Conservation (phyloP, 257 asterid species). For the Nicotiana undulata region DNA sequence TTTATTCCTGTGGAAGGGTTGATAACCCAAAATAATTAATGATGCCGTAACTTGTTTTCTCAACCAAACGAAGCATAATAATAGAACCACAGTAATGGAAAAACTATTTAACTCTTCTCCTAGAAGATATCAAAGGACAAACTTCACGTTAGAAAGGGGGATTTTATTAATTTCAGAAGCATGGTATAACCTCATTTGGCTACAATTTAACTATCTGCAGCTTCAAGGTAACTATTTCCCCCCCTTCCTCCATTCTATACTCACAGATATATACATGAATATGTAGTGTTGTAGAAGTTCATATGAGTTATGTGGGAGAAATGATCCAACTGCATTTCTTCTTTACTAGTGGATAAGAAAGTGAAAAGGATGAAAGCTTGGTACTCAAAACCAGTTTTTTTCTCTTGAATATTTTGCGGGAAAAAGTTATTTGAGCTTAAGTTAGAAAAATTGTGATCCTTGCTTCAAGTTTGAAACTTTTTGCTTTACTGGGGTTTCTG, state of each 20-base stretch:
- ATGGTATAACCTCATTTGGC: background rate
- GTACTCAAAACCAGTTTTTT: background rate
- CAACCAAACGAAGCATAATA: too few relatives aligned
- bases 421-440: background rate
- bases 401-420: background rate
- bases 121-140: too few relatives aligned
- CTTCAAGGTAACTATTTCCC: background rate
- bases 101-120: too few relatives aligned
- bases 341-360: too few relatives aligned
- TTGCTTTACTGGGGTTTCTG: background rate
- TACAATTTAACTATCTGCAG: background rate
- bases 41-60: too few relatives aligned
- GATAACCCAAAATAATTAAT: too few relatives aligned
- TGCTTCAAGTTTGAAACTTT: background rate
- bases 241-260: background rate
- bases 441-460: background rate
- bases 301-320: too few relatives aligned
- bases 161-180: background rate
- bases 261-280: background rate
- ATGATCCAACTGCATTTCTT: too few relatives aligned
- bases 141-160: too few relatives aligned
- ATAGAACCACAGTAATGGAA: too few relatives aligned
- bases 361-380: too few relatives aligned
- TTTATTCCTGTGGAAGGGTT: too few relatives aligned
- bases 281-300: background rate